Base-by-base conservation (phyloP, 2,329 filamentous ascomycete genomes). In the Bisporella sp. region DNA sequence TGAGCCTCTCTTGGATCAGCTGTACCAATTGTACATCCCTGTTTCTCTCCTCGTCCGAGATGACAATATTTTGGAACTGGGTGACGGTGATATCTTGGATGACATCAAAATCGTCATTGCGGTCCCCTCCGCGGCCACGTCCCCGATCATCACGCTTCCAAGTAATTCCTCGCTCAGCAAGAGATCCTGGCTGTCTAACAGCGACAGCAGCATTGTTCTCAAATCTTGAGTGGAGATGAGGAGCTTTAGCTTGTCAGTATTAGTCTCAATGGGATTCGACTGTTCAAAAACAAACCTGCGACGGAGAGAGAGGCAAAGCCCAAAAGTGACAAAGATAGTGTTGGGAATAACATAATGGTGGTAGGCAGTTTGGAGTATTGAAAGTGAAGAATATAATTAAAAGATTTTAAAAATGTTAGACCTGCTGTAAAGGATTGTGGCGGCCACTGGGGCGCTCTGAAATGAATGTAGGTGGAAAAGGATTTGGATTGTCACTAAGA, bases 401-500 rank as follows among this genome's bases (percentile, higher is more conserved):
- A 57, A 54, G 46, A 53, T 31, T 51, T 54, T 55, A 48, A 37
- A 47, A 50, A 54, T 48, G 35, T 9, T 37, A 37, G 35, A 37
- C 35, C 35, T 37, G 35, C 35, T 37, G n/a, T 37, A 37, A 57
- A 60, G 32, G 51, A 57, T 39, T 55, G 55, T 54, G 58, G 60
- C 61, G 54, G 59, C 60, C 60, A 52, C 60, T 63, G 45, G 62
- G 60, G 61, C 61, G 62, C 62, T 59, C 59, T 46, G 59, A 55
- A 64, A 62, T 57, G 56, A 55, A 41, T 33, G 45, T 21, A 41
- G 28, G n/a, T 5, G 3, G 11, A 13, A 44, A 30, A 35, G 47
- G 29, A 48, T 46, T 48, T 47, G 49, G 53, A 13, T 29, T 8
- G 35, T 37, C 47, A 55, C 53, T 49, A 47, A 41, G 47, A 52